Evolutionary conservation across 257 asterid genomes (phyloP).

Genomic region (Primulina eburnea): DNA sequence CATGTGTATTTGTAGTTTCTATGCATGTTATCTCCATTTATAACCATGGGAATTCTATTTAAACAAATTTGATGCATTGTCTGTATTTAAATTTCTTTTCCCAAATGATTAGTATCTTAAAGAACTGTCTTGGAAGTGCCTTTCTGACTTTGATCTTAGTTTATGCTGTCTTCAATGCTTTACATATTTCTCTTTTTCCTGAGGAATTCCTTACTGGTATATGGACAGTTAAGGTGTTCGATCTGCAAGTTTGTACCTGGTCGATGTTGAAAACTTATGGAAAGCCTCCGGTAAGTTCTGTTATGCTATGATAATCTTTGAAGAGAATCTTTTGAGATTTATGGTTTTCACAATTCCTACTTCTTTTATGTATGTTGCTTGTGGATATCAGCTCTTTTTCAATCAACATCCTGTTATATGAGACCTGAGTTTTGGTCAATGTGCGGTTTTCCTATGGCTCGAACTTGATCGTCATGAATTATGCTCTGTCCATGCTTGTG

Average conservation of each 20-base stretch:
- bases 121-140: background rate
- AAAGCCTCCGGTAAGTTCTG: conserved; percentile 77
- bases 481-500: conserved; percentile 16
- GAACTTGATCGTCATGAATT: conserved; percentile 10
- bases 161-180: conserved; percentile 25
- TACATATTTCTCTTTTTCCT: too few relatives aligned
- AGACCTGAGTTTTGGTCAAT: conserved; percentile 10
- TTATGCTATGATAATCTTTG: conserved; percentile 20
- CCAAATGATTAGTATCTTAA: background rate
- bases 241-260: conserved; percentile 79
- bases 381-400: conserved; percentile 23
- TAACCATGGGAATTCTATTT: background rate
- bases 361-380: conserved; percentile 15
- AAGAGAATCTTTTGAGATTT: conserved; percentile 17
- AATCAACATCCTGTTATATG: conserved; percentile 7
- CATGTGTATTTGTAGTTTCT: background rate
- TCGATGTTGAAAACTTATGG: conserved; percentile 91
- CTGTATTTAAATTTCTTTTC: conserved; percentile 1
- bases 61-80: background rate
- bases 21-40: background rate
- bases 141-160: conserved; percentile 15
- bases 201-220: conserved; percentile 10
- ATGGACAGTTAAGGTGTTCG: conserved; percentile 81
- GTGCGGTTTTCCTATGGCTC: conserved; percentile 11
- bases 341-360: conserved; percentile 5